Percentiles rank a stretch among this genome's conserved stretches.
phyloP scores from a whole-genome alignment of 2,329 filamentous ascomycete genomes.

The Colletotrichum graminicola region DNA sequence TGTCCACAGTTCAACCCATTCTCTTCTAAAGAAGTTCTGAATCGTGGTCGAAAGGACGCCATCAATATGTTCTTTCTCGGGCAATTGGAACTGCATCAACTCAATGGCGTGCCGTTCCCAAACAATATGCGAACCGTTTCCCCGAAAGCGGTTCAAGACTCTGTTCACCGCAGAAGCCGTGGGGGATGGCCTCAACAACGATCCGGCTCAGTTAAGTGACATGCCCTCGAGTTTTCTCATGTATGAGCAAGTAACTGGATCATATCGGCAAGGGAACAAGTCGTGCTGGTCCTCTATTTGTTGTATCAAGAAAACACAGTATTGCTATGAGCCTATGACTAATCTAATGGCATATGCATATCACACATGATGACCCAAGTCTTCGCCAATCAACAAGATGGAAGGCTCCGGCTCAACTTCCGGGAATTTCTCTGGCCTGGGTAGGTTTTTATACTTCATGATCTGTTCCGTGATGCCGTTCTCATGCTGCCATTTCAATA shows the following conservation, averaged over 20 bases:
- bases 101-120: conserved; percentile 62
- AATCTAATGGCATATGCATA: not conserved
- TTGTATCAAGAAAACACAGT: not conserved
- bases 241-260: conserved; percentile 56
- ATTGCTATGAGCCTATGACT: not conserved
- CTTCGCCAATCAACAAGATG: conserved; percentile 20
- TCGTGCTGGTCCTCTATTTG: not conserved
- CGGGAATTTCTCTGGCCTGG: not conserved
- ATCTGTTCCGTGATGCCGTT: conserved; percentile 34
- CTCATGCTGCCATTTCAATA: conserved; percentile 27
- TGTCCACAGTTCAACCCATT: too few species aligned
- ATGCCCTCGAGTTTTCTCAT: conserved; percentile 56
- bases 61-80: conserved; percentile 52
- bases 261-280: conserved; percentile 53
- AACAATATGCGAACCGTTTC: not conserved
- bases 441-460: conserved; percentile 29
- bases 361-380: conserved; percentile 18
- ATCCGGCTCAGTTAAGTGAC: conserved; percentile 57
- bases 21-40: not conserved
- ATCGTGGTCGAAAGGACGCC: too few species aligned
- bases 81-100: conserved; percentile 67
- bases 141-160: too few species aligned
- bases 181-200: too few species aligned
- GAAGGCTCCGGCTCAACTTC: conserved; percentile 37
- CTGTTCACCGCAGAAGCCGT: not conserved